Evolutionary conservation across 2,329 filamentous ascomycete genomes (phyloP), one percentile per base, ranked within the genome.

Genomic region (Metarhizium sp.): DNA sequence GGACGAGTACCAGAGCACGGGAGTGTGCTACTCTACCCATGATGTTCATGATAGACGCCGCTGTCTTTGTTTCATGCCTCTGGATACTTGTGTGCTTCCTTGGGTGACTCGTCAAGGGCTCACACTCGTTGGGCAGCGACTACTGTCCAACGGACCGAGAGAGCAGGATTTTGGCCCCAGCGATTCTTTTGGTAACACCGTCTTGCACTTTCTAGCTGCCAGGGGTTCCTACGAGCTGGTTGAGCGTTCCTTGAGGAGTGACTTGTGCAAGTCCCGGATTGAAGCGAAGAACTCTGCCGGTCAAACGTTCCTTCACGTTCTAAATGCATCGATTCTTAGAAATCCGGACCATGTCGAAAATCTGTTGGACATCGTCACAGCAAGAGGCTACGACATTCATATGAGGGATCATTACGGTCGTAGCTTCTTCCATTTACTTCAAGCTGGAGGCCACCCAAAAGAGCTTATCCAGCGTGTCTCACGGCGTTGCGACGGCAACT

Each of bases 351-450:
- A 57, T 1, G 64, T 78, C 32, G 55, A 48, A 0, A 56, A 63
- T 3, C 57, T 77, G 11, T 50, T 69, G 6, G 50, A 59, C 1
- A 51, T 57, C 0, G 52, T 70, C 1, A 45, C 46, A 0, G 36
- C 48, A 2, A 60, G 57, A 25, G 51, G 61, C 8, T 65, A 73
- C 25, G 61, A 69, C 52, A 52, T 78, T 32, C 67, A 67, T 20
- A 61, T 64, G 2, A 65, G 66, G 14, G 80, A 83, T 58, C 63
- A 71, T 42, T 82, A 79, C 58, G 79, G 79, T 1, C 77, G 80
- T 43, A 80, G 71, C 5, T 71, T 78, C 48, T 78, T 80, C 34
- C 80, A 83, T 59, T 64, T 73, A 3, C 64, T 78, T 0, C 54
- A 32, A 13, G 11, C 40, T n/a, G 50, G 46, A 16, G 20, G 36